Evolutionary conservation across 305 asterid genomes (phyloP).

Genomic region (Fraxinus xanthoxyloides): DNA sequence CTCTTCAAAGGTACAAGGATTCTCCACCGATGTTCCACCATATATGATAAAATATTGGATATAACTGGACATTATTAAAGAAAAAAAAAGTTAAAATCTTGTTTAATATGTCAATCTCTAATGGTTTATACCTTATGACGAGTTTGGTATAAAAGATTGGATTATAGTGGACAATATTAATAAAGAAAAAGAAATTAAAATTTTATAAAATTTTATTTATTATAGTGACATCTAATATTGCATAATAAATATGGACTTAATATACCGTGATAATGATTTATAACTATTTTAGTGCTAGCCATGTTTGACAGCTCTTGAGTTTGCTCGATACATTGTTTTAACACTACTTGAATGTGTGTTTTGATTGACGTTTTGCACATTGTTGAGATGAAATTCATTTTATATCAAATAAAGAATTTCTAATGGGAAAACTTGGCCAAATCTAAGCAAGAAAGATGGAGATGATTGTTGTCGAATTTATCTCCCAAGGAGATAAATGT

Average conservation of each 20-base stretch:
- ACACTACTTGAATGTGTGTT: neutral
- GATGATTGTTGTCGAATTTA: neutral
- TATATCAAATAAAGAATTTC: neutral
- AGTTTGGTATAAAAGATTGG: neutral
- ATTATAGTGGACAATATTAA: neutral
- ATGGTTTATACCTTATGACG: neutral
- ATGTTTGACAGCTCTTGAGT: neutral
- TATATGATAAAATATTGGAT: neutral
- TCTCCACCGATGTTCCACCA: constrained; percentile 2
- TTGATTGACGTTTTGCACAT: neutral
- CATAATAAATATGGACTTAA: neutral
- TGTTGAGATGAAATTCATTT: neutral
- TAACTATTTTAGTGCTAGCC: neutral
- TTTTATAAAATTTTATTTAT: too few relatives aligned
- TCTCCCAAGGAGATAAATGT: neutral
- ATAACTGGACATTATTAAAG: neutral
- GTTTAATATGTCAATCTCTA: neutral
- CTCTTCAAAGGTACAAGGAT: neutral
- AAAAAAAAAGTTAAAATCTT: neutral
- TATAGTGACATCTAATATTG: neutral
- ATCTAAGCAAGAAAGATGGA: neutral
- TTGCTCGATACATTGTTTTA: neutral
- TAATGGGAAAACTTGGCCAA: neutral
- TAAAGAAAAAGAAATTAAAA: too few relatives aligned
- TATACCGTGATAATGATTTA: neutral